Evolutionary conservation across 768 basidiomycete genomes (phyloP), one percentile per base, ranked within the genome.

Genomic region (Hortiboletus campestris): DNA sequence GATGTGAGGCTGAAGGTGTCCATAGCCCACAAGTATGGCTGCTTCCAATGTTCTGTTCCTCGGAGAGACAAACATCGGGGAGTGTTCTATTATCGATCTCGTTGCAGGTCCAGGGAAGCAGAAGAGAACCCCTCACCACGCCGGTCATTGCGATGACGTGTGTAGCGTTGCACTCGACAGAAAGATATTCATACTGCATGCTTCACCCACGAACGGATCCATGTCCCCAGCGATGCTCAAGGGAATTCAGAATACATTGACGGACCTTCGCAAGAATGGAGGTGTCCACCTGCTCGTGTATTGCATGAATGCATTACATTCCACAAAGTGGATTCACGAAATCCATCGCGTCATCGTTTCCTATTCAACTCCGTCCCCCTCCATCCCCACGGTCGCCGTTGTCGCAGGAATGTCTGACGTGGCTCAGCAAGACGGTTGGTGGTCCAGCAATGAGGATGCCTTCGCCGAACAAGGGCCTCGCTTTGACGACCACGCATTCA

Each of bases 61-160:
- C 3, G 67, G 64, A 31, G 67, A 66, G 50, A 68, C 57, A n/a
- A 39, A 39, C 40, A 49, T 59, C 3, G 61, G 57, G 32, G 52
- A 61, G 17, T 17, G 19, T 49, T 68, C 61, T 51, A 56, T 67
- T 19, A 25, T 63, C 55, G 51, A 68, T 32, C 51, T 67, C 47
- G 22, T 59, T 40, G 55, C 53, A 38, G 50, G 52, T n/a, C 17
- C 57, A 44, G 57, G 28, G 34, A 53, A 48, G 16, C 41, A 44
- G 29, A 49, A 47, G 20, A 39, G 14, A 11, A 14, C 36, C 9
- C 25, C 16, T 51, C 44, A 5, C 28, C 43, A 28, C 17, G 8
- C 34, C 3, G 11, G 35, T 34, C 36, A 12, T 39, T 41, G 31
- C 20, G 38, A 53, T 29, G 58, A 60, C 14, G 36, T 36, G 50